Percentiles rank a stretch among this genome's conserved stretches.
These are phyloP conservation scores for Claviceps pazoutovae DNA, from an alignment of 2,329 filamentous ascomycete genomes.

Conservation along the genomic window DNA sequence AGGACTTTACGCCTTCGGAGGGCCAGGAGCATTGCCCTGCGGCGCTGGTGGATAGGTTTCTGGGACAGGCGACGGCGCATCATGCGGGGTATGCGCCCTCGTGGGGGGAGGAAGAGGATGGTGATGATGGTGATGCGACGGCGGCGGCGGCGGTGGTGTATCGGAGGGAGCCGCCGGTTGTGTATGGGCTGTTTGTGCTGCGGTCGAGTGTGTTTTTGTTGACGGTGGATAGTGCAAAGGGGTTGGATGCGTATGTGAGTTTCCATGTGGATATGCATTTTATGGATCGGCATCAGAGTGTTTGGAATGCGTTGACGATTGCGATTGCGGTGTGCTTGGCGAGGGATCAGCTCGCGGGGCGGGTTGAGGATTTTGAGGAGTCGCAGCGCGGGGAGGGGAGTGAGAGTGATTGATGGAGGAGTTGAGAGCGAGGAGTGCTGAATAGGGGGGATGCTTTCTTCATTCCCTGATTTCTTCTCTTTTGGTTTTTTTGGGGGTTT, in stretches of 20 bases:
- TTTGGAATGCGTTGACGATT: slow-evolving; percentile 31
- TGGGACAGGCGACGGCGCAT: background rate
- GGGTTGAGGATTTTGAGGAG: slow-evolving; percentile 22
- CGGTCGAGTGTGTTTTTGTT: slow-evolving; percentile 25
- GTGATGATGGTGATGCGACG: background rate
- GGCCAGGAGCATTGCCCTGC: background rate
- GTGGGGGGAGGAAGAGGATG: background rate
- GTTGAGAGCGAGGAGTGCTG: slow-evolving; percentile 2
- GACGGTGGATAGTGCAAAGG: slow-evolving; percentile 25
- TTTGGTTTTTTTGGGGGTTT: background rate
- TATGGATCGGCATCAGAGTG: slow-evolving; percentile 23
- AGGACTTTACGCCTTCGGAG: slow-evolving; percentile 17
- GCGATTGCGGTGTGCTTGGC: slow-evolving; percentile 26
- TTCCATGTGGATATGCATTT: slow-evolving; percentile 30
- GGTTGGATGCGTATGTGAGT: slow-evolving; percentile 22
- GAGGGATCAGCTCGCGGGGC: slow-evolving; percentile 23
- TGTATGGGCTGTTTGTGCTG: slow-evolving; percentile 30
- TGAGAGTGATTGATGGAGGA: slow-evolving; percentile 20
- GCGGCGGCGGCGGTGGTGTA: slow-evolving; percentile 7
- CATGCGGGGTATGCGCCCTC: background rate
- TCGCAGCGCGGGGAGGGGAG: slow-evolving; percentile 17
- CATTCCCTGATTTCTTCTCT: background rate
- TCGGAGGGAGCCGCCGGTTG: slow-evolving; percentile 22
- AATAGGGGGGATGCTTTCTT: too few species aligned
- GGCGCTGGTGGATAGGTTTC: slow-evolving; percentile 6